phyloP scores from a whole-genome alignment of 1,284 basidiomycete species.

The Cutaneotrichosporon sp. region DNA sequence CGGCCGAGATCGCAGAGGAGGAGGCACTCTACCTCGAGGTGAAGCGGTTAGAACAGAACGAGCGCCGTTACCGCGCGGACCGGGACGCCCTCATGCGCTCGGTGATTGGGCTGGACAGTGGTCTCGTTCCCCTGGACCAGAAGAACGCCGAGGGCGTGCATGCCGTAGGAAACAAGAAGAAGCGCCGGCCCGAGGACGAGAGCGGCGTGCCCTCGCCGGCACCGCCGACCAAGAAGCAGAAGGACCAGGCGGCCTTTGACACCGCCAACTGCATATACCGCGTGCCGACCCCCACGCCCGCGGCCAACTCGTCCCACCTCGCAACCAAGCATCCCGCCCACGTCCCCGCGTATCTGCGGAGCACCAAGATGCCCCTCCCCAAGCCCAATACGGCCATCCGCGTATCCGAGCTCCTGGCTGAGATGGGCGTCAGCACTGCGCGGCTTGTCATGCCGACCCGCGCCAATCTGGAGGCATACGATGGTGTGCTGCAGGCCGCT shows the following conservation, averaged over 20 bases:
- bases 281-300: constrained; percentile 27
- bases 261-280: constrained; percentile 50
- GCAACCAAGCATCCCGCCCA: constrained; percentile 56
- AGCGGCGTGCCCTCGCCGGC: constrained; percentile 23
- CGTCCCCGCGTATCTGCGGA: constrained; percentile 73
- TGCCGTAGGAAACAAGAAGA: constrained; percentile 53
- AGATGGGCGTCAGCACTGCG: constrained; percentile 70
- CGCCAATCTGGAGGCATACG: constrained; percentile 69
- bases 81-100: constrained; percentile 85
- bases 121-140: constrained; percentile 62
- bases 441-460: constrained; percentile 88
- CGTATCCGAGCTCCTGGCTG: constrained; percentile 68
- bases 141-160: constrained; percentile 47
- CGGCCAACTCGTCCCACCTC: constrained; percentile 38
- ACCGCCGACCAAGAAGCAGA: constrained; percentile 40
- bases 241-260: constrained; percentile 37
- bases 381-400: constrained; percentile 70
- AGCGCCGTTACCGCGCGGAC: constrained; percentile 81
- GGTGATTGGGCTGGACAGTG: constrained; percentile 79
- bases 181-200: constrained; percentile 45
- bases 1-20: constrained; percentile 89
- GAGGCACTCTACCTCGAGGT: constrained; percentile 93
- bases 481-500: constrained; percentile 69
- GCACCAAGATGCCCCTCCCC: constrained; percentile 73
- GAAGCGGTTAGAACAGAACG: constrained; percentile 89